Evolutionary conservation across 257 asterid genomes (phyloP).

Genomic region (Solanum tacnaense): DNA sequence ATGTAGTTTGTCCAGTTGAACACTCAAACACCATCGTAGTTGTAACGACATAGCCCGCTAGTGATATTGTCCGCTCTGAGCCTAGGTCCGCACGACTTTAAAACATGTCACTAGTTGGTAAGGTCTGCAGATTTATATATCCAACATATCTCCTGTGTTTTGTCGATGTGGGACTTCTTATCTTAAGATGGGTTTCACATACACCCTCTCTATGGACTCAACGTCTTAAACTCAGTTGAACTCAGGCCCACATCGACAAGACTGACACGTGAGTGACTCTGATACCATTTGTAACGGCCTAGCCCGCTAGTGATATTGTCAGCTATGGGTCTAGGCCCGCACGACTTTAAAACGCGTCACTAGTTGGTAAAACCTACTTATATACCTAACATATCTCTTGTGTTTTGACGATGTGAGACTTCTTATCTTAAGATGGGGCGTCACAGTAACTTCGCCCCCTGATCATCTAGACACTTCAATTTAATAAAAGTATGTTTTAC

Average conservation of each 20-base stretch:
- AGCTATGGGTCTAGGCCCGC: not conserved
- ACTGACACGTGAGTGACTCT: not conserved
- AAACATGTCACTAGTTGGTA: not conserved
- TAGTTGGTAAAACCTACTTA: not conserved
- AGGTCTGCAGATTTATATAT: not conserved
- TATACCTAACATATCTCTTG: no score
- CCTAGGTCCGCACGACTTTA: rapidly evolving
- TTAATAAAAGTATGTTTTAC: no score
- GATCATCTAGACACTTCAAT: not conserved
- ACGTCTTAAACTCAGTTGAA: not conserved
- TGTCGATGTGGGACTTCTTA: not conserved
- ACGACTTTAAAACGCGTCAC: not conserved
- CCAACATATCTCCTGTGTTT: rapidly evolving
- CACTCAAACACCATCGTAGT: no score
- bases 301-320: not conserved
- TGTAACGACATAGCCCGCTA: not conserved
- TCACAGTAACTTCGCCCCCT: no score
- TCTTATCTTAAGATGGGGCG: no score
- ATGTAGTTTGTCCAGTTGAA: no score
- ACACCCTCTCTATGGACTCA: not conserved
- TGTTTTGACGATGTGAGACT: no score
- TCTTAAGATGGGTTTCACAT: not conserved
- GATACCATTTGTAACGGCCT: no score
- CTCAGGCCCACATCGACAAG: not conserved
- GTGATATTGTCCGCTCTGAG: no score